Evolutionary conservation across 2,329 filamentous ascomycete species (phyloP), one percentile per base, ranked within the genome.

Genomic region (Aureobasidium vineae): DNA sequence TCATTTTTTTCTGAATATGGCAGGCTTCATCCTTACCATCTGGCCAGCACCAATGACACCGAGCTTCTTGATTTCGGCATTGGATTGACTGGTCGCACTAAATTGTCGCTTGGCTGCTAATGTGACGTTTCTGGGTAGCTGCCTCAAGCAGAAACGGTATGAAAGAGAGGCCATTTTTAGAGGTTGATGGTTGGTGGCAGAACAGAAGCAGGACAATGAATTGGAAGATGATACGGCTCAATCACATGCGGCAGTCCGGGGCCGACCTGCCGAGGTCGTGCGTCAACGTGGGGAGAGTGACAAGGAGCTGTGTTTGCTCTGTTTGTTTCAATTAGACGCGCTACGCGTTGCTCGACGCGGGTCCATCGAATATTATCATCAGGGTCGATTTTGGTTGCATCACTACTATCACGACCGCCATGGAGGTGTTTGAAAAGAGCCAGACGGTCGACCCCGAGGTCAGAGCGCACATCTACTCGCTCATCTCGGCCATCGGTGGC

Each of bases 31-130:
- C 21, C 43, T 61, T 40, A 96, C 93, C 93, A 98, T 97, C 78
- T 98, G 95, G 33, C 95, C 95, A 63, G 94, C 93, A 71, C 95
- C 95, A 74, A 99, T 84, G 59, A 99, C 94, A 74, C 94, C 95
- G 49, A 99, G 81, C 71, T 86, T 89, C 81, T 93, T 96, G 69
- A 99, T 88, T 53, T 82, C 80, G 52, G 86, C 73, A 66, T 73
- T 66, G 41, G 68, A 61, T 5, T 67, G 63, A 26, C 63, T 78
- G 45, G 85, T 87, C 40, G 87, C 88, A 81, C 90, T 93, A 80
- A 96, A 96, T 4, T 31, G 19, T 60, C 60, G 31, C 6, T 13
- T 50, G 5, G 13, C 8, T 13, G 21, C 3, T 2, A 11, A 33
- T 15, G 19, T 40, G 15, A 40, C 5, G 15, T 31, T 11, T 5